A percentile compares a stretch with the other conserved stretches of the same genome.
These are phyloP conservation scores for Gautieria morchelliformis DNA, from an alignment of 768 basidiomycete species.

Conservation along the genomic window DNA sequence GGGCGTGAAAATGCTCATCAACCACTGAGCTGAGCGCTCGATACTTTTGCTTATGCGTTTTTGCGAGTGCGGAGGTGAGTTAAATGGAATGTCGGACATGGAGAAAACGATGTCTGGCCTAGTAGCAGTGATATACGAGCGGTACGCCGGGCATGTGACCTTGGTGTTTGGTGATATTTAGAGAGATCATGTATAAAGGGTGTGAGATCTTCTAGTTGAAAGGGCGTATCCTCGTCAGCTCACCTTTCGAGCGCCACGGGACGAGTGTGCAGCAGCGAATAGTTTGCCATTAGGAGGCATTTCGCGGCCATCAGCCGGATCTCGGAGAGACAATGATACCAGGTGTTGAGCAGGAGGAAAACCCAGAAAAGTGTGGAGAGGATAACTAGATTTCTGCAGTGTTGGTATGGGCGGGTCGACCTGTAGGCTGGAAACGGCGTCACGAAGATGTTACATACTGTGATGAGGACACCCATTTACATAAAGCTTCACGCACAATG, in stretches of 20 bases:
- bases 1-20: conserved; percentile 40
- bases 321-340: conserved; percentile 50
- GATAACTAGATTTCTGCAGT: conserved; percentile 37
- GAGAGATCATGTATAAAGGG: not conserved
- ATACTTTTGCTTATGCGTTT: conserved; percentile 70
- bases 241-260: conserved; percentile 68
- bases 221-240: conserved; percentile 9
- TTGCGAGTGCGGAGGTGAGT: conserved; percentile 59
- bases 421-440: conserved; percentile 40
- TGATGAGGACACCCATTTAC: conserved; percentile 19
- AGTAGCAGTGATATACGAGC: conserved; percentile 37
- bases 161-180: conserved; percentile 17
- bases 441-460: conserved; percentile 12
- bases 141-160: conserved; percentile 51
- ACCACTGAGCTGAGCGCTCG: conserved; percentile 59
- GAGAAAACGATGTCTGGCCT: conserved; percentile 66
- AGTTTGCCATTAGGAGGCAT: conserved; percentile 67
- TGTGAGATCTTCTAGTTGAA: not conserved
- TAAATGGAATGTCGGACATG: conserved; percentile 61
- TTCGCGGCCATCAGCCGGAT: conserved; percentile 53
- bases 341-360: conserved; percentile 39
- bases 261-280: conserved; percentile 44
- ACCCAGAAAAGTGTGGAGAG: conserved; percentile 61
- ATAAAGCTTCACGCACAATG: conserved; percentile 43
- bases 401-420: conserved; percentile 58